Conservation (phyloP, 2,329 filamentous ascomycete species). For the Mariannaea sp. region DNA sequence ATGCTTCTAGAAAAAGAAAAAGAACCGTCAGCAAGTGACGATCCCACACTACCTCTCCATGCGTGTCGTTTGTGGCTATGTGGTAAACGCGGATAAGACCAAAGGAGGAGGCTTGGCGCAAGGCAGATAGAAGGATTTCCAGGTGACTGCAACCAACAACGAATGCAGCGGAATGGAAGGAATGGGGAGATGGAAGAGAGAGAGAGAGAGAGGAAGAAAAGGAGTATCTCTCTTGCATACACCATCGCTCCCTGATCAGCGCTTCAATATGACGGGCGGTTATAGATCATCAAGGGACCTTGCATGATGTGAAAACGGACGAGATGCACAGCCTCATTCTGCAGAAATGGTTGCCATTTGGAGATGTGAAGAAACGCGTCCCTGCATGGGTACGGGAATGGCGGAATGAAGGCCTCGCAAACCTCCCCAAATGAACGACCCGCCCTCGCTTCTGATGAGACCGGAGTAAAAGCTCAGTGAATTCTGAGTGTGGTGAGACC, state of each 20-base stretch:
- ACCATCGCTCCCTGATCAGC: not conserved
- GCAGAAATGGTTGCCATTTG: not conserved
- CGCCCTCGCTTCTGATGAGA: not conserved
- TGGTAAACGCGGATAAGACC: not conserved
- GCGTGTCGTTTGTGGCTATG: constrained; percentile 9
- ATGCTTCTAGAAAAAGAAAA: not conserved
- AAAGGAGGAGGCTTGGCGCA: constrained; percentile 8
- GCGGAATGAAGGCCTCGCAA: not conserved
- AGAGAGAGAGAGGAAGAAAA: no score
- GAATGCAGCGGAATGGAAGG: not conserved
- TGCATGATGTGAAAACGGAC: not conserved
- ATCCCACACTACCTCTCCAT: not conserved
- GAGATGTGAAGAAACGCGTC: not conserved
- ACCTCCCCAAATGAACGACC: not conserved
- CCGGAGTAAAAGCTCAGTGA: not conserved
- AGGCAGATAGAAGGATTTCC: constrained; percentile 8
- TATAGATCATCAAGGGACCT: constrained; percentile 19
- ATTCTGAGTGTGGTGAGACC: not conserved
- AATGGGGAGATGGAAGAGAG: not conserved
- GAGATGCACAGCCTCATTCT: constrained; percentile 16
- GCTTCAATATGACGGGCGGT: not conserved
- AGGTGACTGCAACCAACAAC: constrained; percentile 1
- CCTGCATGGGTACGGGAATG: not conserved
- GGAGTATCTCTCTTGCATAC: not conserved
- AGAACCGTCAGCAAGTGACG: not conserved